Percentiles rank a stretch among this genome's conserved stretches.
These are phyloP conservation scores for Fusarium chuoi DNA, from an alignment of 2,329 filamentous ascomycete species.

Conservation along the genomic window DNA sequence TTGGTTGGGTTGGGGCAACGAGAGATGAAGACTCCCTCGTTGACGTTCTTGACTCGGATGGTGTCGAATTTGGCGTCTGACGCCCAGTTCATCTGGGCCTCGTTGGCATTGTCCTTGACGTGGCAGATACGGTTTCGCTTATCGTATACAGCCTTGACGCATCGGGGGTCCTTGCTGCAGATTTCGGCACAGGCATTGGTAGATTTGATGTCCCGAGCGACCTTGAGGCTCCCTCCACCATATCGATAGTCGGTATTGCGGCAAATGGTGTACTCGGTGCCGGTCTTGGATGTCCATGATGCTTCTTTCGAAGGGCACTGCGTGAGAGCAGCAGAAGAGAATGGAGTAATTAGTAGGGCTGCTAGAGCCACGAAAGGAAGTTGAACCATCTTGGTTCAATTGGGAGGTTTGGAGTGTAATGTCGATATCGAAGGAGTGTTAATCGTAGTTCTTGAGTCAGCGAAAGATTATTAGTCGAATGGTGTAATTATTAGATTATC, in stretches of 20 bases:
- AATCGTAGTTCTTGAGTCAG: neutral
- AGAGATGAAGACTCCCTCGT: conserved; percentile 25
- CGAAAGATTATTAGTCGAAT: neutral
- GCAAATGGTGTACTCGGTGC: conserved; percentile 19
- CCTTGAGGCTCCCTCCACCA: conserved; percentile 17
- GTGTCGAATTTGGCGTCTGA: conserved; percentile 16
- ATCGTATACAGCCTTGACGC: conserved; percentile 34
- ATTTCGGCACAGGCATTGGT: conserved; percentile 27
- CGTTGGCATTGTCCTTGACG: conserved; percentile 25
- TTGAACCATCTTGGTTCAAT: conserved; percentile 9
- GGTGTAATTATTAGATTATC: neutral
- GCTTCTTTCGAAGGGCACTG: conserved; percentile 25
- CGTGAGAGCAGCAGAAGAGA: conserved; percentile 24
- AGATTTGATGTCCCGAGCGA: conserved; percentile 4
- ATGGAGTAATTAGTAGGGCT: conserved; percentile 21
- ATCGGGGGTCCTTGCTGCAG: conserved; percentile 31
- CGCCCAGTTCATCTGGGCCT: conserved; percentile 21
- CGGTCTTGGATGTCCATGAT: conserved; percentile 8
- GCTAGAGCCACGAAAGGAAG: conserved; percentile 22
- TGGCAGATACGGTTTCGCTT: conserved; percentile 25
- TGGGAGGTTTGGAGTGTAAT: neutral
- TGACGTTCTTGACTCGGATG: conserved; percentile 14
- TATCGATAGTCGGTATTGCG: conserved; percentile 28
- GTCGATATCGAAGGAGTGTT: neutral
- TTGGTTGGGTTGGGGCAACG: conserved; percentile 8